These are phyloP conservation scores for Taxillus chinensis DNA, from an alignment of 164 flowering plant species.

Conservation along the genomic window DNA sequence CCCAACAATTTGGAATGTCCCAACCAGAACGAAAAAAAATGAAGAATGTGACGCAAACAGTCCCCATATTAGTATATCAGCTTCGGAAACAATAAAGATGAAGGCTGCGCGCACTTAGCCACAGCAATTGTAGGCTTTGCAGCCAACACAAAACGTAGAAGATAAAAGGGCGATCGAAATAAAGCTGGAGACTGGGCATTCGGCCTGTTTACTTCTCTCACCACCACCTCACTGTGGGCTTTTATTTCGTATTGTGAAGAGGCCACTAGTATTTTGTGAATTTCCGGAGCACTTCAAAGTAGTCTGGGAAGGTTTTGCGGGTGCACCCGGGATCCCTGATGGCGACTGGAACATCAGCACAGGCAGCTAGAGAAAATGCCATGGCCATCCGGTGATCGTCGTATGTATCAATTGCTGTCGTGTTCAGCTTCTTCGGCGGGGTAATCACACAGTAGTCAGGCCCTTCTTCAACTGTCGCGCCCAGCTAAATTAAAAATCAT, in stretches of 20 bases:
- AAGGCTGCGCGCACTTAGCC: too few species aligned
- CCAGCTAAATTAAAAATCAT: slow-evolving; percentile 39
- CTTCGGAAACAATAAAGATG: too few species aligned
- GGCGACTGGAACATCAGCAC: slow-evolving; percentile 90
- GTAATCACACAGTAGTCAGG: slow-evolving; percentile 91
- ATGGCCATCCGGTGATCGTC: slow-evolving; percentile 99
- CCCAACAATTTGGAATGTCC: too few species aligned
- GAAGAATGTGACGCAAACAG: too few species aligned
- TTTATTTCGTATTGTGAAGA: background rate
- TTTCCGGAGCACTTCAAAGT: slow-evolving; percentile 76
- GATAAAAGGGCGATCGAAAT: background rate
- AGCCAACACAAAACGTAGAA: too few species aligned
- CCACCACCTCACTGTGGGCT: background rate
- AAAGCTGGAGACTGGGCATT: too few species aligned
- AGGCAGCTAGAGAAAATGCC: slow-evolving; percentile 98
- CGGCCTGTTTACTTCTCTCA: too few species aligned
- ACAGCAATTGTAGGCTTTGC: too few species aligned
- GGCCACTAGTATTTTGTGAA: slow-evolving; percentile 49
- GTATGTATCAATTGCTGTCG: slow-evolving; percentile 82
- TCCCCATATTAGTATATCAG: too few species aligned
- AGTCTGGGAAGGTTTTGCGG: slow-evolving; percentile 93
- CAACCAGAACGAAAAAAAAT: too few species aligned
- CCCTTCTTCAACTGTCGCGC: slow-evolving; percentile 97
- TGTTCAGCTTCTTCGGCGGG: slow-evolving; percentile 84
- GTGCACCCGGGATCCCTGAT: slow-evolving; percentile 95